Evolutionary conservation across 2,329 filamentous ascomycete genomes (phyloP), one percentile per base, ranked within the genome.

Genomic region (Pseudonectria foliicola): DNA sequence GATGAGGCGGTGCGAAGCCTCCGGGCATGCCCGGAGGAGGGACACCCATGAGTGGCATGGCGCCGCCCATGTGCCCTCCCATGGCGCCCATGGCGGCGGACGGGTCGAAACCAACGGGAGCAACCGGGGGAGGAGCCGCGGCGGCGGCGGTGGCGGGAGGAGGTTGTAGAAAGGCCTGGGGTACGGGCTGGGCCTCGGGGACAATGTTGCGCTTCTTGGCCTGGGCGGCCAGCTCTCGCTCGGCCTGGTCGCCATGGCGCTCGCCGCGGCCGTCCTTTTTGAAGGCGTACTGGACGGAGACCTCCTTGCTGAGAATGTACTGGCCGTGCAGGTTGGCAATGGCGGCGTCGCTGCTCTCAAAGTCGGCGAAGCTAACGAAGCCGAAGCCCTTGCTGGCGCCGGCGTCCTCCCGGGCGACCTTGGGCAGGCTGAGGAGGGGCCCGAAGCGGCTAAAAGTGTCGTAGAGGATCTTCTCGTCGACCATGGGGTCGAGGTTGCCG

Each of bases 221-320:
- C 63, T 95, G 85, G 18, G 84, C 81, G 21, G 92, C 92, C 30
- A 98, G 76, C 68, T 87, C 84, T 54, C 92, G 75, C 65, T 98
- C 92, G 21, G 92, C 92, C 50, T 88, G 77, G 59, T 98, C 92
- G 52, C 92, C 92, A 57, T 98, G 92, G 39, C 92, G 74, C 66
- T 96, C 90, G 50, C 90, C 90, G 66, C 95, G 95, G 49, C 92
- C 92, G 55, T 98, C 92, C 65, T 96, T 96, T 73, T 98, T 98
- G 75, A 95, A 96, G 26, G 92, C 92, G 61, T 96, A 98, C 63
- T 96, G 90, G 29, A 98, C 92, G 3, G 84, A 85, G 50, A 96
- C 83, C 61, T 95, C 85, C 67, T 95, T 95, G 70, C 92, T 95
- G 71, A 94, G 89, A 41, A 98, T 77, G 62, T 92, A 96, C 66